These are phyloP conservation scores for Peniophora sp. DNA, from an alignment of 1,284 basidiomycete genomes.

Conservation along the genomic window DNA sequence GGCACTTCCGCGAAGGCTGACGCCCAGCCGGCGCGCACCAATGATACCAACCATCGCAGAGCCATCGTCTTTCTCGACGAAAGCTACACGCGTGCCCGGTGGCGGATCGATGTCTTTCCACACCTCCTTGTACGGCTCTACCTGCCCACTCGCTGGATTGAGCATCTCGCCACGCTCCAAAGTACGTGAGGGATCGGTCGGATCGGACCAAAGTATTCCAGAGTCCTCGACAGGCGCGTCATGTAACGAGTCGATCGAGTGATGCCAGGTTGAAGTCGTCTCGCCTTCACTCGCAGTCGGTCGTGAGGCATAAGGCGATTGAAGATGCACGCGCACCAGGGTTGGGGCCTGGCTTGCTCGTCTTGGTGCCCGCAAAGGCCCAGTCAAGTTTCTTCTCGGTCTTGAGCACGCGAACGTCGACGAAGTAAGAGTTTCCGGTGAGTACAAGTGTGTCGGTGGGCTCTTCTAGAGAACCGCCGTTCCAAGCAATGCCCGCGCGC, in stretches of 20 bases:
- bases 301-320: neutral
- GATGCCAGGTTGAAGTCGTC: neutral
- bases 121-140: neutral
- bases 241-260: neutral
- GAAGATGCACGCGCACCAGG: neutral
- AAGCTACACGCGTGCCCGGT: neutral
- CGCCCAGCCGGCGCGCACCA: neutral
- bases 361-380: slow-evolving; percentile 1
- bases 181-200: neutral
- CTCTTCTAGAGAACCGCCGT: neutral
- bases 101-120: slow-evolving; percentile 1
- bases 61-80: slow-evolving; percentile 3
- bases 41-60: neutral
- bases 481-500: slow-evolving; percentile 5
- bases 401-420: neutral
- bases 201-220: neutral
- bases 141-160: neutral
- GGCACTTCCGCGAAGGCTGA: neutral
- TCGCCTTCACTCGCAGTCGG: neutral
- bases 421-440: slow-evolving; percentile 1
- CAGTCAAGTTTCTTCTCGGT: neutral
- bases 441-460: slow-evolving; percentile 1
- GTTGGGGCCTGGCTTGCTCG: neutral
- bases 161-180: neutral
- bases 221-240: neutral